Evolutionary conservation across 1,284 basidiomycete species (phyloP), one percentile per base, ranked within the genome.

Genomic region (Moesziomyces aphidis): DNA sequence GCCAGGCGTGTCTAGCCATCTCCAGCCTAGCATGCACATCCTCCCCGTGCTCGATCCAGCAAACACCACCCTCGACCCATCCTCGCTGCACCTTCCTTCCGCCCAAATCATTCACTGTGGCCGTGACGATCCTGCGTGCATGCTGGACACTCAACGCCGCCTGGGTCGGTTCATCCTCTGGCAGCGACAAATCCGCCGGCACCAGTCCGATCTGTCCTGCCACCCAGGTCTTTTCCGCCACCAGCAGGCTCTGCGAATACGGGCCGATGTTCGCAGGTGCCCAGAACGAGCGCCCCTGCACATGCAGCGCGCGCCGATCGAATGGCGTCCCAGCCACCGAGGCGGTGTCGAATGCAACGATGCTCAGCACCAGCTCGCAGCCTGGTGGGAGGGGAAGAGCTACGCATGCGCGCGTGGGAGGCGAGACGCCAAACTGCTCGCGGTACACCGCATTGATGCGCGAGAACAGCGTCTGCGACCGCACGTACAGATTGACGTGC

Each of bases 231-330:
- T 90, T 89, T 56, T 91, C 89, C 62, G 89, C 90, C 67, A 94
- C 93, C 56, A 88, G 88, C 56, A 98, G 89, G 8, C 93, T 92
- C 86, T 99, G 97, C 0, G 94, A 96, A 85, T 99, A 99, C 2
- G 97, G 97, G 36, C 97, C 97, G 60, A 99, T 99, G 84, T 98
- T 99, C 3, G 97, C 96, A 10, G 97, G 95, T 19, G 96, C 96
- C 97, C 97, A 99, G 84, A 98, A 98, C 83, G 94, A 96, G 56
- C 96, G 85, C 17, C 94, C 90, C 85, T 99, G 97, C 0, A 99
- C 95, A 82, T 99, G 97, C 39, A 99, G 87, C 0, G 92, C 87
- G 42, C 53, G 55, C 47, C 48, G 24, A 10, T 70, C 64, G 23
- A 60, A 65, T 36, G 1, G 23, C n/a, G 0, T 48, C 45, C 7